Base-by-base conservation (phyloP, 2,329 filamentous ascomycete genomes). In the Epichloe glyceriae region DNA sequence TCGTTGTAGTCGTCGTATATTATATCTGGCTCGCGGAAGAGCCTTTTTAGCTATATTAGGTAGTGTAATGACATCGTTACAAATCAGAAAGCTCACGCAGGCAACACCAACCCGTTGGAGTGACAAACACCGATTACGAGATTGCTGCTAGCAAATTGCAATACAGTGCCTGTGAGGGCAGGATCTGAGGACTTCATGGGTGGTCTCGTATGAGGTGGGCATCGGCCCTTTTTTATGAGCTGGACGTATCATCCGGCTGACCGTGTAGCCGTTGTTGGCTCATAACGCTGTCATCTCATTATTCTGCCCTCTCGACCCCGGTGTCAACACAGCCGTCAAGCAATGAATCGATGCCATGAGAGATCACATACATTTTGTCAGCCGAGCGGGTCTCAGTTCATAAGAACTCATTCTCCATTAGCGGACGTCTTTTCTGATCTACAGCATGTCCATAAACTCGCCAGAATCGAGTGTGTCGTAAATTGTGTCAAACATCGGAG, bases 401-500 rank as follows among this genome's bases (percentile, higher is more conserved):
- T 26, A n/a, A 37, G 44, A n/a, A 5, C 30, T 17, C n/a, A n/a
- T 44, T 44, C 14, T 34, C 47, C 47, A 6, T 42, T 20, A 41
- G 12, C 5, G 37, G 34, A 47, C 17, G 47, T 26, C 15, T 49
- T 17, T 26, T 38, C n/a, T 40, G 46, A 44, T 52, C 49, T 49
- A 53, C 46, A 48, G 30, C 41, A 48, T 47, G 22, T 47, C 40
- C 52, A 45, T 37, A 35, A 47, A 38, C 51, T 46, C 49, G 49
- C 49, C 49, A 51, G 33, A 43, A 34, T 33, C 49, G 47, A 53
- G 54, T 53, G 54, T 58, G 57, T 61, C 57, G 58, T 55, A 56
- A 53, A 50, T 54, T 56, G 50, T 60, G 53, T 52, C 50, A 54
- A 55, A 59, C 54, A 39, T 19, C 50, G 41, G 57, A 57, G 53